Percentiles rank a stretch among this genome's conserved stretches.
These are phyloP conservation scores for Pueraria montana DNA, from an alignment of 306 rosid genomes.

Conservation along the genomic window DNA sequence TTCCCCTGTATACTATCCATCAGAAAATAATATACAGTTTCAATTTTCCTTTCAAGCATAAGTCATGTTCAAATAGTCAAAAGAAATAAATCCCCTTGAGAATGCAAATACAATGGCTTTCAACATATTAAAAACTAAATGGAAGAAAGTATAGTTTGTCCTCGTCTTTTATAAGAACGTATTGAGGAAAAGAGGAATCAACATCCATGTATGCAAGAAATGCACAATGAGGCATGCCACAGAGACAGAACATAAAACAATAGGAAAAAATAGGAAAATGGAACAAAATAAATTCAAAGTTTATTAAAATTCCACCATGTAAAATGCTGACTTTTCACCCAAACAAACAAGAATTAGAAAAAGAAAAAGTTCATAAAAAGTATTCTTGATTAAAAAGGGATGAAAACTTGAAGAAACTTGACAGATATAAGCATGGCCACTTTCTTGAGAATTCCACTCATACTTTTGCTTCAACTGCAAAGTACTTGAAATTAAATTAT, in stretches of 20 bases:
- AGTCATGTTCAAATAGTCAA: background rate
- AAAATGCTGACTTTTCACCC: background rate
- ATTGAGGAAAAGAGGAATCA: background rate
- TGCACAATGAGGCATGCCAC: background rate
- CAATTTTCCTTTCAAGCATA: background rate
- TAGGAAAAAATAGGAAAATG: background rate
- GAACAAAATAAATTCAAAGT: constrained; percentile 6
- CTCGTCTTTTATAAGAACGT: background rate
- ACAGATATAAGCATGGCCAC: background rate
- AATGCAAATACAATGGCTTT: background rate
- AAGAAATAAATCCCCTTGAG: background rate
- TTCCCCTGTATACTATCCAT: background rate
- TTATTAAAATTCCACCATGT: background rate
- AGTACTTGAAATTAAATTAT: background rate
- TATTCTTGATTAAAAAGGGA: background rate
- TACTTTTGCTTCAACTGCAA: background rate
- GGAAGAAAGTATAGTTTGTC: background rate
- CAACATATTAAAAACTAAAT: background rate
- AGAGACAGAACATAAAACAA: background rate
- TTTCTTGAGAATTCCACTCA: background rate
- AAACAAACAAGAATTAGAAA: background rate
- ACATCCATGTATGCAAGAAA: background rate
- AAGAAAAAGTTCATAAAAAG: background rate
- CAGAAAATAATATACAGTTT: background rate
- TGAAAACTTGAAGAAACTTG: background rate